A percentile compares a stretch with the other conserved stretches of the same genome.
These are phyloP conservation scores for Colletotrichum lini DNA, from an alignment of 2,329 filamentous ascomycete genomes.

Conservation along the genomic window DNA sequence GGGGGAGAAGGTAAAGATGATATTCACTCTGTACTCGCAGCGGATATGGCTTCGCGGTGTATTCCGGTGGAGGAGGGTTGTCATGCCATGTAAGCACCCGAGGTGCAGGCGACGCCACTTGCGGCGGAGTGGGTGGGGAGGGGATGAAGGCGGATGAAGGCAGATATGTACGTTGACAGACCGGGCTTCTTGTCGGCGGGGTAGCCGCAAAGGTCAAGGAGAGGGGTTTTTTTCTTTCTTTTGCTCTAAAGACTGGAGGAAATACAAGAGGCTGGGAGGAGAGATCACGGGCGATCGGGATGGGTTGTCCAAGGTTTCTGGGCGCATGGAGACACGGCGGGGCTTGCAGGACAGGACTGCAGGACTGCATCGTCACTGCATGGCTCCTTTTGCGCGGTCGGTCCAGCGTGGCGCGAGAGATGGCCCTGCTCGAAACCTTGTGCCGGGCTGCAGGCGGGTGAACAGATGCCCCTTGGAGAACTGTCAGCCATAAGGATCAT, in stretches of 20 bases:
- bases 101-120: slow-evolving; percentile 13
- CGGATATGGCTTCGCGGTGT: neutral
- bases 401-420: neutral
- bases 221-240: neutral
- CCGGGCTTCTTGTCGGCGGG: neutral
- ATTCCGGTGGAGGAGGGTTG: neutral
- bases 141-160: neutral
- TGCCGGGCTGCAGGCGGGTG: neutral
- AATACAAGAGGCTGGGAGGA: too few species aligned
- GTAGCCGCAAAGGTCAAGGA: neutral
- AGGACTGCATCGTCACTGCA: neutral
- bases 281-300: neutral
- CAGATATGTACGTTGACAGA: slow-evolving; percentile 7
- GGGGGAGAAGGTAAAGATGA: neutral
- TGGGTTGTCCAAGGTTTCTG: neutral
- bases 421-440: neutral
- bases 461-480: neutral
- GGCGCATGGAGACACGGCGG: neutral
- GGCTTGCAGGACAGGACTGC: neutral
- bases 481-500: neutral
- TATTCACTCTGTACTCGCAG: neutral
- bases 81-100: slow-evolving; percentile 7
- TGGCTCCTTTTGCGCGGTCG: neutral
- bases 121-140: neutral
- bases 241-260: too few species aligned